Evolutionary conservation across 176 grass and related monocot species (phyloP), one percentile per base, ranked within the genome.

Genomic region (Tuctoria greenei): DNA sequence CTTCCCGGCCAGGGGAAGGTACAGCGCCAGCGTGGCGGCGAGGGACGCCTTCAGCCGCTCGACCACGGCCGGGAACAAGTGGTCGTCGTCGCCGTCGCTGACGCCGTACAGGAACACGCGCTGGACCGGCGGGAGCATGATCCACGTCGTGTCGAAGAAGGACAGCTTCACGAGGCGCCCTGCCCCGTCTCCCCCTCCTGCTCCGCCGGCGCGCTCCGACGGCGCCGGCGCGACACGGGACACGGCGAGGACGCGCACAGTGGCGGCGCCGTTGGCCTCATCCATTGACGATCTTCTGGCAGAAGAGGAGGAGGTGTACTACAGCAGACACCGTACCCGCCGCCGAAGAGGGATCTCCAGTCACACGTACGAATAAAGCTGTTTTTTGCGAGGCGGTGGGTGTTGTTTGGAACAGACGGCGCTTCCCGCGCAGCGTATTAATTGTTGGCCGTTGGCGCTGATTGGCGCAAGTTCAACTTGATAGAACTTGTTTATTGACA

Each of bases 131-230:
- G 81, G 77, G 0, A 84, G 77, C 24, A 80, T 66, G 35, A 84
- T n/a, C 82, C 77, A 84, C 3, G 72, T 64, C 8, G 67, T 2
- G 82, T 89, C 82, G 44, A 89, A 85, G 60, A 81, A 43, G 42
- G 72, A 85, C 17, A 87, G 85, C 67, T 37, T 61, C 12, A 86
- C 64, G 9, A 15, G 44, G n/a, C 8, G 0, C 41, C 41, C 2
- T 0, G n/a, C 42, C 1, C 42, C 44, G 1, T n/a, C n/a, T n/a
- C n/a, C n/a, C n/a, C n/a, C n/a, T n/a, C n/a, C n/a, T n/a, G n/a
- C n/a, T n/a, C n/a, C n/a, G n/a, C n/a, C n/a, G n/a, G n/a, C n/a
- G n/a, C n/a, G n/a, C n/a, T n/a, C 18, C 14, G 18, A 10, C 8
- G 16, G 25, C 28, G 58, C 14, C 15, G 83, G 83, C 21, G 49